Conservation (phyloP, 2,329 filamentous ascomycete genomes). For the Huntiella abstrusa region DNA sequence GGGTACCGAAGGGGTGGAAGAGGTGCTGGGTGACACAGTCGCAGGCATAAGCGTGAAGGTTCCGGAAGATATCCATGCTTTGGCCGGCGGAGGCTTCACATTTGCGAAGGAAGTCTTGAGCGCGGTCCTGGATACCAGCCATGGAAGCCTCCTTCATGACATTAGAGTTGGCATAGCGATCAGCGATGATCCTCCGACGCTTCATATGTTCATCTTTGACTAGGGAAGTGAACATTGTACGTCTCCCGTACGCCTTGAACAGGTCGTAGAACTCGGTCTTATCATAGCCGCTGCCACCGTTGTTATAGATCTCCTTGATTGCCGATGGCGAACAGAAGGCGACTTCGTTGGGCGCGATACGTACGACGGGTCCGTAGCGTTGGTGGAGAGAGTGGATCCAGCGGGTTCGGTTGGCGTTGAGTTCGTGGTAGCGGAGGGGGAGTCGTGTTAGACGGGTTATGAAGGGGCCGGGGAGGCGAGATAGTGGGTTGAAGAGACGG, state of each 20-base stretch:
- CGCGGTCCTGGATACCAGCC: slow-evolving; percentile 37
- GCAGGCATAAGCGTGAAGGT: slow-evolving; percentile 47
- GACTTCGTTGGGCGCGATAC: slow-evolving; percentile 38
- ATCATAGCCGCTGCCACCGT: slow-evolving; percentile 42
- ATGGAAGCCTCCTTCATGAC: slow-evolving; percentile 37
- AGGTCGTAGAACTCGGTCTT: slow-evolving; percentile 47
- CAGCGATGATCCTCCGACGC: slow-evolving; percentile 43
- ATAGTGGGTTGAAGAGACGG: slow-evolving; percentile 18
- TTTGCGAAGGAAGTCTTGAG: slow-evolving; percentile 33
- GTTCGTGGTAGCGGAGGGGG: slow-evolving; percentile 36
- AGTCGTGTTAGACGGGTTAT: slow-evolving; percentile 30
- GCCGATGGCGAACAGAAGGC: slow-evolving; percentile 37
- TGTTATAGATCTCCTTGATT: slow-evolving; percentile 44
- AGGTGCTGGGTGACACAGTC: slow-evolving; percentile 51
- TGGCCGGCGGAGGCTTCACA: slow-evolving; percentile 26
- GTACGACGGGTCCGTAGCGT: slow-evolving; percentile 37
- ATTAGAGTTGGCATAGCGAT: slow-evolving; percentile 51
- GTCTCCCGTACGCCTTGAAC: slow-evolving; percentile 37
- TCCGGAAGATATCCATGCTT: slow-evolving; percentile 43
- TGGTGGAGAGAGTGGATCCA: slow-evolving; percentile 40
- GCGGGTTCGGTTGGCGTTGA: slow-evolving; percentile 30
- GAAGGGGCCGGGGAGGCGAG: slow-evolving; percentile 28
- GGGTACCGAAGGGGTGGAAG: slow-evolving; percentile 46
- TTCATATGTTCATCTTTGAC: slow-evolving; percentile 42
- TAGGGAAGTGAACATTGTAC: slow-evolving; percentile 42